Conservation (phyloP, 2,329 filamentous ascomycete species). For the Trichoderma atroviride region DNA sequence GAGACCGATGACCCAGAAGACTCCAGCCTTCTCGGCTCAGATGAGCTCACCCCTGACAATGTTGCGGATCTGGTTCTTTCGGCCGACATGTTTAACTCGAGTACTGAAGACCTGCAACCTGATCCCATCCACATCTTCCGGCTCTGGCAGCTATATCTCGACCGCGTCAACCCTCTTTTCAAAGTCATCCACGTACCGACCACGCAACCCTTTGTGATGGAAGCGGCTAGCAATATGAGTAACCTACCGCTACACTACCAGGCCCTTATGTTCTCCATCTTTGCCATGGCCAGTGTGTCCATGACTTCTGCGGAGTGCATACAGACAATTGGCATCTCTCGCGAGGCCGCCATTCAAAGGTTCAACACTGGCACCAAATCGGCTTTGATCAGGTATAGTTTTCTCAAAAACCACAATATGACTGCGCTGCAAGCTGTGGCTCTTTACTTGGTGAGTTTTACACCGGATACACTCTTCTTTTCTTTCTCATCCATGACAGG, state of each 20-base stretch:
- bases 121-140: slow-evolving; percentile 66
- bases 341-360: slow-evolving; percentile 53
- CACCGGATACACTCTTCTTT: background rate
- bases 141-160: slow-evolving; percentile 74
- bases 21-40: slow-evolving; percentile 51
- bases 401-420: slow-evolving; percentile 61
- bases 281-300: slow-evolving; percentile 61
- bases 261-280: slow-evolving; percentile 67
- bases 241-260: slow-evolving; percentile 61
- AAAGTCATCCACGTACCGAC: slow-evolving; percentile 74
- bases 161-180: slow-evolving; percentile 73
- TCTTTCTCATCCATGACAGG: too few species aligned
- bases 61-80: slow-evolving; percentile 54
- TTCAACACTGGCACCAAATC: slow-evolving; percentile 56
- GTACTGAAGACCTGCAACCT: slow-evolving; percentile 61
- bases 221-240: slow-evolving; percentile 60
- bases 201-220: slow-evolving; percentile 65
- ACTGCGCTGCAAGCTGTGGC: slow-evolving; percentile 61
- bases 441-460: slow-evolving; percentile 54
- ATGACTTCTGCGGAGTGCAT: slow-evolving; percentile 59
- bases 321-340: slow-evolving; percentile 53
- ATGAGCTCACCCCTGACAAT: slow-evolving; percentile 54
- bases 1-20: slow-evolving; percentile 54
- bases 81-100: slow-evolving; percentile 44
- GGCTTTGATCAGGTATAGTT: slow-evolving; percentile 55